Evolutionary conservation across 352 stramenopile genomes (phyloP), one percentile per base, ranked within the genome.

Genomic region (Globisporangium yorkense): DNA sequence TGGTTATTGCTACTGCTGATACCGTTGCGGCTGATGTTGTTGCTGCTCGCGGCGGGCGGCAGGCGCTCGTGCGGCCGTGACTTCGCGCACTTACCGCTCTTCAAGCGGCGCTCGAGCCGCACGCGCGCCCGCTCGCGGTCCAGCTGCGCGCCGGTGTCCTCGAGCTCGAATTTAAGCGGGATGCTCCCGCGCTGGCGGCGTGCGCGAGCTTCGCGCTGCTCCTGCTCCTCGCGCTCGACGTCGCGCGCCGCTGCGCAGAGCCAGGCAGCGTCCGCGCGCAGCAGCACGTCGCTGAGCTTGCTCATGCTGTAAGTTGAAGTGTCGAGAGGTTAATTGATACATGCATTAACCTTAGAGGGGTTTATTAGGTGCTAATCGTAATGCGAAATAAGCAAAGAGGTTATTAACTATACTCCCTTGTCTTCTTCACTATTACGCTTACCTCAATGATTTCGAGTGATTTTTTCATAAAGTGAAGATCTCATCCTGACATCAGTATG

Each of bases 171-270:
- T 56, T 87, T 86, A 49, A 71, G 71, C 56, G 66, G 56, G 29
- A 75, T 46, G 16, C 67, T 65, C 61, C 97, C 43, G 70, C 89
- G 57, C 87, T 98, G 56, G 76, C 95, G n/a, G 96, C 89, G 15
- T 80, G 96, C 20, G 88, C 98, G 63, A 74, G 98, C 18, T 97
- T 98, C 54, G 66, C 97, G 44, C 77, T 96, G 59, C 97, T 98
- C 70, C 97, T 96, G 65, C 98, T 98, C 69, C 21, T 87, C 77
- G 16, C 72, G 69, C 54, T 80, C 75, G 13, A 84, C 57, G 56
- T 87, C 73, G 20, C 72, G 66, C 52, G 85, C 73, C 0, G 75
- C 74, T 1, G 74, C 66, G 20, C 80, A 89, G 21, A 89, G 62
- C 80, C 80, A 88, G 16, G 77, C 80, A 2, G 77, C 45, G 40